A percentile compares a stretch with the other conserved stretches of the same genome.
Evolutionary conservation across 2,329 filamentous ascomycete species (phyloP).

Genomic region (Cytospora piceae): DNA sequence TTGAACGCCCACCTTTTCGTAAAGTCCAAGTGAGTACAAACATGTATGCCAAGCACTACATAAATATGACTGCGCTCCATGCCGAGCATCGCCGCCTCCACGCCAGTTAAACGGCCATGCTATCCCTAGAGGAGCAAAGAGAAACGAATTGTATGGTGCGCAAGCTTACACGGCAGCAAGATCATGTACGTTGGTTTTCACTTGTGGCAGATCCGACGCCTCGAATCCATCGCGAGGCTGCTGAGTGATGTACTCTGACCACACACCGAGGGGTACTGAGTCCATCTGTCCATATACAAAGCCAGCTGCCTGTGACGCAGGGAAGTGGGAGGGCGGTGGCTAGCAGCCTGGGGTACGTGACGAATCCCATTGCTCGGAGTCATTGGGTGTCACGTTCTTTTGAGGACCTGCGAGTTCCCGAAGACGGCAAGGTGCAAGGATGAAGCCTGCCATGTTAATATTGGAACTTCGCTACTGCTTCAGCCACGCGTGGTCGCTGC

Average conservation of each 20-base stretch:
- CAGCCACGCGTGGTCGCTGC: conserved; percentile 18
- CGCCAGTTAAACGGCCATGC: background rate
- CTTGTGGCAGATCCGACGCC: conserved; percentile 15
- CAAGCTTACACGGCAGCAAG: conserved; percentile 7
- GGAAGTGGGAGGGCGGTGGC: background rate
- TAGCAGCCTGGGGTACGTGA: conserved; percentile 9
- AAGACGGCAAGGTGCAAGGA: conserved; percentile 20
- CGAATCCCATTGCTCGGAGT: conserved; percentile 3
- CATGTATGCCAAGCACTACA: background rate
- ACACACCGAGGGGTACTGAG: background rate
- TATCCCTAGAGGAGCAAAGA: conserved; percentile 23
- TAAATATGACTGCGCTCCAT: background rate
- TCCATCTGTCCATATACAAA: background rate
- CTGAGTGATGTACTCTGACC: background rate
- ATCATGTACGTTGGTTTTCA: conserved; percentile 15
- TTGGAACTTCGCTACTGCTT: conserved; percentile 18
- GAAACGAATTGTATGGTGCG: conserved; percentile 22
- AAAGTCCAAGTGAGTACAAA: background rate
- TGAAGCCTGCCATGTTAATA: conserved; percentile 17
- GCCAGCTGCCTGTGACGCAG: background rate
- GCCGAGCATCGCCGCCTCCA: background rate
- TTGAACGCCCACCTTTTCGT: background rate
- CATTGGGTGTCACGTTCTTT: conserved; percentile 24
- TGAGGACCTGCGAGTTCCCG: conserved; percentile 26
- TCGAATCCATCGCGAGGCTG: background rate